Evolutionary conservation across 2,329 filamentous ascomycete genomes (phyloP), one percentile per base, ranked within the genome.

Genomic region (Pezicula neosporulosa): DNA sequence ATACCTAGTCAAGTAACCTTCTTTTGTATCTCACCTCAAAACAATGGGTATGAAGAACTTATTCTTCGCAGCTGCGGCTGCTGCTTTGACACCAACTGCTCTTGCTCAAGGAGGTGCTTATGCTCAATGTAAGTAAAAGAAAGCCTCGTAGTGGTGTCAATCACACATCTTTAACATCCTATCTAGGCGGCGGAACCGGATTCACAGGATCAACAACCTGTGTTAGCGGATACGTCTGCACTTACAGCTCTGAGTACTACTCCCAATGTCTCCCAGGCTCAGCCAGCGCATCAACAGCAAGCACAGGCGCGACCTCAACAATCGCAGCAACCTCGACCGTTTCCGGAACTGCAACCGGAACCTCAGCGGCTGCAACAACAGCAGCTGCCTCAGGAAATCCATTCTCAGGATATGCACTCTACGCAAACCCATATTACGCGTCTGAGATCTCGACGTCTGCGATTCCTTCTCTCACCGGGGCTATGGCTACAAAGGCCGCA

Each of bases 391-490:
- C 74, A 13, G 82, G 81, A 28, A 80, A 80, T 59, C 74, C 76
- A 0, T 77, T 79, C 52, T 66, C 67, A 9, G 76, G 76, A 18
- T 72, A 75, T 52, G 68, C 74, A 53, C 70, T 77, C 44, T 80
- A 78, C 53, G 72, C 71, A 28, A 80, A 80, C 58, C 69, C 75
- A 3, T 78, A 76, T 65, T 80, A 80, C 63, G 70, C 76, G 4
- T 76, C 76, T 3, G 76, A 80, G 57, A 72, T 80, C 35, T 71
- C 73, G 50, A 75, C 65, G 35, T 68, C 77, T 16, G 86, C 86
- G 7, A 77, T 88, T 18, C 85, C 86, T 8, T 80, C 78, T 15
- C 68, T 89, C 53, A 78, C 78, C 9, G 75, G 77, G 4, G 72
- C 80, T 21, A 69, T 78, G 63, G 76, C 75, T 13, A 76, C 79